A percentile compares a stretch with the other conserved stretches of the same genome.
Evolutionary conservation across 768 basidiomycete genomes (phyloP).

Genomic region (Hygrocybe coccinea): DNA sequence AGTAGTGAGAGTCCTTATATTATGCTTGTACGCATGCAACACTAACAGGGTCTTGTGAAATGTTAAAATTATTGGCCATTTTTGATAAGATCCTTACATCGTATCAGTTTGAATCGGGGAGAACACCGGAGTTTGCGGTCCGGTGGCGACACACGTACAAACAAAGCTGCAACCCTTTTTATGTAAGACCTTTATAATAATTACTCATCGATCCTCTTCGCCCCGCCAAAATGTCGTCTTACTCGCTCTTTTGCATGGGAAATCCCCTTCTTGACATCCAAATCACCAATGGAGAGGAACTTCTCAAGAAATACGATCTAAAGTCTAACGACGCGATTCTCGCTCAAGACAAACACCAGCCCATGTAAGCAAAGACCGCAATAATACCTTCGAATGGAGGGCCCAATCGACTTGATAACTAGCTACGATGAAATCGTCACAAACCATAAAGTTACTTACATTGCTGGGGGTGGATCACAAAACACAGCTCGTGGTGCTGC

Average conservation of each 20-base stretch:
- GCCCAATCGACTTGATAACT: not conserved
- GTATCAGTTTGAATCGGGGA: no score
- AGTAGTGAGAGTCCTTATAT: no score
- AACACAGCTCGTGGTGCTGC: slow-evolving; percentile 57
- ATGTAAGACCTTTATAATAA: no score
- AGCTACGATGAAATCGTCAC: slow-evolving; percentile 88
- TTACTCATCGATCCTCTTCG: no score
- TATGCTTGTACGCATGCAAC: no score
- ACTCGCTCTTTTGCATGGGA: slow-evolving; percentile 82
- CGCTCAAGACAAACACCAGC: slow-evolving; percentile 80
- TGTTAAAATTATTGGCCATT: no score
- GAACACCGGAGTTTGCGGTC: no score
- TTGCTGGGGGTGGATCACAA: slow-evolving; percentile 55
- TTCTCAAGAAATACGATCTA: slow-evolving; percentile 85
- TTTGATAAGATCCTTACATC: no score
- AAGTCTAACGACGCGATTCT: slow-evolving; percentile 95
- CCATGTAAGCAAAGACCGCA: slow-evolving; percentile 55
- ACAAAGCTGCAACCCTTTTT: no score
- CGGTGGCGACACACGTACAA: no score
- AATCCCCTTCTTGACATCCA: slow-evolving; percentile 97
- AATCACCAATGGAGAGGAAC: slow-evolving; percentile 75
- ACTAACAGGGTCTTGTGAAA: no score
- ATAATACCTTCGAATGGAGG: not conserved
- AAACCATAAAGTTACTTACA: slow-evolving; percentile 75
- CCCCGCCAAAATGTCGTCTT: slow-evolving; percentile 17